Percentiles rank a stretch among this genome's conserved stretches.
Evolutionary conservation across 176 grass and related monocot species (phyloP).

Genomic region (Miscanthus lutarioriparius): DNA sequence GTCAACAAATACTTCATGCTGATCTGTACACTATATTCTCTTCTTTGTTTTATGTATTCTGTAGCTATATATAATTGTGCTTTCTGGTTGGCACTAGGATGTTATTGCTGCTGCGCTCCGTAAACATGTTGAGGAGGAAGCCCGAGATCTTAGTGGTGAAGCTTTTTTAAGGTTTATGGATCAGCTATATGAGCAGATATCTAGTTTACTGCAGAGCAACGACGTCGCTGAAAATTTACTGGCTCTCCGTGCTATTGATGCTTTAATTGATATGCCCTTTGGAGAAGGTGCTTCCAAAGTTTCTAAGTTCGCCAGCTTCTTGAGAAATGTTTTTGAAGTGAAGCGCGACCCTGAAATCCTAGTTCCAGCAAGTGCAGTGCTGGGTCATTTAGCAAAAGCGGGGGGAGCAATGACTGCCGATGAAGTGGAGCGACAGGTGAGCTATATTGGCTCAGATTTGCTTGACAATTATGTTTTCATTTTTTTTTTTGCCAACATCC

Average conservation of each 20-base stretch:
- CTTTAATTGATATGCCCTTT: constrained; percentile 82
- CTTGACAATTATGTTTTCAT: constrained; percentile 11
- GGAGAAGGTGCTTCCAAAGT: constrained; percentile 96
- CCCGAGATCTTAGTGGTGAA: constrained; percentile 82
- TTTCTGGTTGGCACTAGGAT: constrained; percentile 56
- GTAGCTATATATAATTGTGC: constrained; percentile 15
- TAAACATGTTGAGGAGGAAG: constrained; percentile 92
- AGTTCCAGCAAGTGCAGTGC: constrained; percentile 84
- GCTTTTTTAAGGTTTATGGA: constrained; percentile 98
- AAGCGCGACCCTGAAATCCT: constrained; percentile 90
- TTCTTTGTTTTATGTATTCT: constrained; percentile 20
- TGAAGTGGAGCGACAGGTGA: constrained; percentile 89
- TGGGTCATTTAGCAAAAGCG: constrained; percentile 84
- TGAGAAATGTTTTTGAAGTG: constrained; percentile 81
- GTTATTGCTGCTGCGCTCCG: constrained; percentile 61
- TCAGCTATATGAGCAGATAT: constrained; percentile 91
- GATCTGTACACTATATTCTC: constrained; percentile 1
- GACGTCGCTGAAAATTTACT: constrained; percentile 78
- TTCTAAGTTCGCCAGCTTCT: constrained; percentile 76
- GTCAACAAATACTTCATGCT: background rate
- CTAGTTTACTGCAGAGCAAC: constrained; percentile 64
- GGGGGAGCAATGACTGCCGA: constrained; percentile 96
- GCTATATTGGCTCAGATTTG: constrained; percentile 1
- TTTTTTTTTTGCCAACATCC: constrained; percentile 19
- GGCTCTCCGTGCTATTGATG: constrained; percentile 82